These are phyloP conservation scores for Aspergillus saccharolyticus DNA, from an alignment of 495 filamentous ascomycete species.

Conservation along the genomic window DNA sequence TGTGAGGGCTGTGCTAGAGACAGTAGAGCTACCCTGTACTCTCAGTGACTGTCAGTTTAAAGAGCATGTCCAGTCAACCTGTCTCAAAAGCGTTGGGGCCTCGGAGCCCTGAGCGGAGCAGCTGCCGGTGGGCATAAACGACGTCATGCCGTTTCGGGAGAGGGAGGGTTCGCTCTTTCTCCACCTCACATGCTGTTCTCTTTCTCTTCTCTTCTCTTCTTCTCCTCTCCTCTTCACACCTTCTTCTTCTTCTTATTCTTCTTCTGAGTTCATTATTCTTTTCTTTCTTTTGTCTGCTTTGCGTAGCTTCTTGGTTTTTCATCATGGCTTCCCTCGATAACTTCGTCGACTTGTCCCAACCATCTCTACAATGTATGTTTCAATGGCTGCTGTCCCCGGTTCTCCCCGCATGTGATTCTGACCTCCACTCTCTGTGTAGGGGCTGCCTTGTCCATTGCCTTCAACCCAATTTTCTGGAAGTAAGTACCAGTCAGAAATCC, in stretches of 20 bases:
- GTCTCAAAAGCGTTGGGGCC: not conserved
- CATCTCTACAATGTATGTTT: slow-evolving; percentile 39
- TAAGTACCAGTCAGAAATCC: slow-evolving; percentile 23
- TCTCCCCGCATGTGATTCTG: slow-evolving; percentile 34
- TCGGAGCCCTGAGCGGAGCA: not conserved
- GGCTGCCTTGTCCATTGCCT: slow-evolving; percentile 46
- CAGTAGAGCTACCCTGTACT: too few species aligned
- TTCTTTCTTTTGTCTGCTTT: too few species aligned
- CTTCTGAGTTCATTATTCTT: not conserved
- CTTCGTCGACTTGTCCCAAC: slow-evolving; percentile 44
- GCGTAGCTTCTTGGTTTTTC: not conserved
- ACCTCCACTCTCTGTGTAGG: slow-evolving; percentile 26
- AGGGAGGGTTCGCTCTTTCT: too few species aligned
- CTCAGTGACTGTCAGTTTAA: too few species aligned
- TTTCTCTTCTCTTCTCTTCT: slow-evolving; percentile 4
- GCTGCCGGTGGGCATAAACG: slow-evolving; percentile 1
- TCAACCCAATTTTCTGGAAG: slow-evolving; percentile 58
- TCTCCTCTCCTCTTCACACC: slow-evolving; percentile 9
- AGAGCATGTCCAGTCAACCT: too few species aligned
- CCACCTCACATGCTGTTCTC: slow-evolving; percentile 10
- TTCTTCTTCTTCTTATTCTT: slow-evolving; percentile 2
- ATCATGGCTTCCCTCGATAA: slow-evolving; percentile 36
- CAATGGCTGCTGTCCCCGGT: not conserved
- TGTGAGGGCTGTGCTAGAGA: too few species aligned
- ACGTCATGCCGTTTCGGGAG: slow-evolving; percentile 17